These are phyloP conservation scores for Carpinus fangiana DNA, from an alignment of 306 rosid species.

Conservation along the genomic window DNA sequence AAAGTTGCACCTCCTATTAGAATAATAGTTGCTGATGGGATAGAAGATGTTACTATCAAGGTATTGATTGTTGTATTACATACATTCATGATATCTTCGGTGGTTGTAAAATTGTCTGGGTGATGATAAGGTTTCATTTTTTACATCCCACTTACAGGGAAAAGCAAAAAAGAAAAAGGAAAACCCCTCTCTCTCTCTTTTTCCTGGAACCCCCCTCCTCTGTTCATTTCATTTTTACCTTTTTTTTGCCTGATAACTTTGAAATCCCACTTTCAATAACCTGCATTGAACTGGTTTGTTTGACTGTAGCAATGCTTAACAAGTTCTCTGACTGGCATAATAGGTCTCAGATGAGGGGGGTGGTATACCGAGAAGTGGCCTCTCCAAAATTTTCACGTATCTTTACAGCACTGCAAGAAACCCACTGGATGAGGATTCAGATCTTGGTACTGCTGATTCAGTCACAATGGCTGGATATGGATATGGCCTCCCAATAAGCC, in stretches of 20 bases:
- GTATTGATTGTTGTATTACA: constrained; percentile 17
- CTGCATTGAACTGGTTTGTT: background rate
- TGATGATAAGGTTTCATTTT: background rate
- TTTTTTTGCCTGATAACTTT: background rate
- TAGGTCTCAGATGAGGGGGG: constrained; percentile 93
- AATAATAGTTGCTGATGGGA: constrained; percentile 92
- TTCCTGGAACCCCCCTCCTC: constrained; percentile 3
- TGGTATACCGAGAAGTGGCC: constrained; percentile 82
- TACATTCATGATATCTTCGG: background rate
- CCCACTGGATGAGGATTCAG: constrained; percentile 66
- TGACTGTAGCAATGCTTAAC: background rate
- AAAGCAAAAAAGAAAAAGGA: background rate
- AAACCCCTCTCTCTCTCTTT: too few species aligned
- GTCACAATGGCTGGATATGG: constrained; percentile 97
- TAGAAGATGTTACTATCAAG: constrained; percentile 89
- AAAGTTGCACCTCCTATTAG: constrained; percentile 67
- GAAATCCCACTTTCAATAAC: background rate
- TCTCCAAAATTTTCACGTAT: constrained; percentile 78
- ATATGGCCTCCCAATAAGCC: constrained; percentile 85
- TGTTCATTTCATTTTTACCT: constrained; percentile 1
- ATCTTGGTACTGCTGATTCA: constrained; percentile 57
- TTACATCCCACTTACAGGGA: background rate
- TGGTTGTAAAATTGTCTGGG: background rate
- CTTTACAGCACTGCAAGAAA: constrained; percentile 88
- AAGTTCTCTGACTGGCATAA: constrained; percentile 27